These are phyloP conservation scores for Bremia lactucae DNA, from an alignment of 352 stramenopile species.

Conservation along the genomic window DNA sequence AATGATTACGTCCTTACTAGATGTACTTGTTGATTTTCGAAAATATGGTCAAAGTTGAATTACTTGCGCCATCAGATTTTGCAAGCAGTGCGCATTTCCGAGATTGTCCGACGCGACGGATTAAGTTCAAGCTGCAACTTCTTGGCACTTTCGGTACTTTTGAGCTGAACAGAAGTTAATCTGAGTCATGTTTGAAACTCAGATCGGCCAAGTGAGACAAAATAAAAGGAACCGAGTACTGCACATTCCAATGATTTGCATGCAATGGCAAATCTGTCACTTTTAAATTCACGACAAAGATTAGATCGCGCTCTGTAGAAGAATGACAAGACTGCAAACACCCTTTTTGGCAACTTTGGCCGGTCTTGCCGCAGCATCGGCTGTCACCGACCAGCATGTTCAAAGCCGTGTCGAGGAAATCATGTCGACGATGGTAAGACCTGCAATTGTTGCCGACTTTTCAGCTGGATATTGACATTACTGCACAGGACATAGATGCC, in stretches of 20 bases:
- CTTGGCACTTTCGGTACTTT: conserved; percentile 8
- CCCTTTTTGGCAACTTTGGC: conserved; percentile 1
- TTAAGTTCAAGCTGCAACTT: conserved; percentile 8
- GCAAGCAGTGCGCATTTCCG: conserved; percentile 15
- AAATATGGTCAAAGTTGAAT: conserved; percentile 2
- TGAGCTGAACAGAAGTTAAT: conserved; percentile 4
- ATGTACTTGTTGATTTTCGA: too few species aligned
- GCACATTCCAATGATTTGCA: too few species aligned
- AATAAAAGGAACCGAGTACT: conserved; percentile 9
- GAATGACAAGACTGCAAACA: conserved; percentile 6
- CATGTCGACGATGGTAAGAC: conserved; percentile 22
- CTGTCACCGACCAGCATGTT: conserved; percentile 4
- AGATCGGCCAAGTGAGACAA: conserved; percentile 11
- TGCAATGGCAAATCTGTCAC: conserved; percentile 2
- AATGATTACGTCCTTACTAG: too few species aligned
- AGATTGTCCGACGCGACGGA: conserved; percentile 14
- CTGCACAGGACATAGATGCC: conserved; percentile 18
- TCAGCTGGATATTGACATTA: conserved; percentile 1
- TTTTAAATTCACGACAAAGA: conserved; percentile 10
- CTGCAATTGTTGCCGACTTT: not conserved
- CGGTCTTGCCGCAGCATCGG: not conserved
- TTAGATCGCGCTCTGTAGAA: not conserved
- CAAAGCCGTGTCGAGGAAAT: conserved; percentile 15
- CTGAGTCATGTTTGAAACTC: conserved; percentile 7
- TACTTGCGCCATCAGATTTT: conserved; percentile 8